Evolutionary conservation across 2,329 filamentous ascomycete genomes (phyloP), one percentile per base, ranked within the genome.

Genomic region (Alternaria metachromatica): DNA sequence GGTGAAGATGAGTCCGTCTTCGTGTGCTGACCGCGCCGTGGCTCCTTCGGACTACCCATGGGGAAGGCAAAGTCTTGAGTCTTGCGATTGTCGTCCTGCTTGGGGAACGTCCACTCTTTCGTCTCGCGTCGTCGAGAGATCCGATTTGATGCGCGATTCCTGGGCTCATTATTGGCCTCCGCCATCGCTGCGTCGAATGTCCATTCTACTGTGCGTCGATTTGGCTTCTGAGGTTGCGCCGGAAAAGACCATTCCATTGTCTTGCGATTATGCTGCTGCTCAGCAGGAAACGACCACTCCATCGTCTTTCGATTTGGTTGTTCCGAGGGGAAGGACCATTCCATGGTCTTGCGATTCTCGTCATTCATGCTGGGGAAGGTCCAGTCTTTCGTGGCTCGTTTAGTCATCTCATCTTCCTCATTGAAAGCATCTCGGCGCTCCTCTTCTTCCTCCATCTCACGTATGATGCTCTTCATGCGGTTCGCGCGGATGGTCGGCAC

Each of bases 401-500:
- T 74, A 11, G 67, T 67, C 18, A 71, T 62, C 41, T 73, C 64
- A 8, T 77, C 66, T 43, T 78, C 70, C 43, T 73, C 63, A 30
- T 75, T 69, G 43, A 74, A 73, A 4, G 65, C 62, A 55, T 78
- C 73, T 5, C 61, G 61, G 46, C 78, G 79, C 13, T 83, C 79
- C 44, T 81, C 79, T 26, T 82, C 77, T 23, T 83, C 79, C 64
- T 83, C 79, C 65, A 82, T 76, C 49, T 80, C 79, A 15, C 80
- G 75, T 48, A 82, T 73, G 50, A 85, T 80, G 55, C 82, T 80
- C 70, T 84, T 85, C 25, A 84, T 83, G 46, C 85, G 81, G 60
- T 84, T 87, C 15, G 87, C 87, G 62, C 84, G 85, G 57, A 89
- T 82, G 1, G 87, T 89, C 45, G 87, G 82, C 7, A 86, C 83